Base-by-base conservation (phyloP, 1,284 basidiomycete species). In the Neolentinus lepideus region DNA sequence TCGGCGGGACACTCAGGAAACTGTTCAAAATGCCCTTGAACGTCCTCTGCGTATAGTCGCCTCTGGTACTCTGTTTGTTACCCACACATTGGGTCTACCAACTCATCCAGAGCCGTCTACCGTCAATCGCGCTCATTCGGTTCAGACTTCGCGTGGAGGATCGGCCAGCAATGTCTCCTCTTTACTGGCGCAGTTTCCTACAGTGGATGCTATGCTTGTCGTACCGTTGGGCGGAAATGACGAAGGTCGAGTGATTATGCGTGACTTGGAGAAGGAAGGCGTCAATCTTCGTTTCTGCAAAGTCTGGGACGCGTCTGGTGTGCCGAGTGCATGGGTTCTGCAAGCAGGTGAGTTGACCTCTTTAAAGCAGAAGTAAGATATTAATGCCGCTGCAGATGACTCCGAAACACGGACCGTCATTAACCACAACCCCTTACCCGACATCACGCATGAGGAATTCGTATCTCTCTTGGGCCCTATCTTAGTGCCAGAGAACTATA, bases 371-470 rank as follows among this genome's bases (percentile, higher is more conserved):
- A 31, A 43, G 38, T 43, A 43, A 8, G 16, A 6, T 4, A n/a
- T n/a, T 21, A 43, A n/a, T 43, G 38, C 38, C 6, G 16, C 35
- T 54, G 35, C 61, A 86, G 85, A 72, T 45, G 82, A 88, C 60
- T 76, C 76, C 47, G 77, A 80, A 64, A 70, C 77, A 6, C 78
- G 80, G 33, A 83, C 87, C 4, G 83, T 91, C 51, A 81, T 91
- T 62, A 90, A 92, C 68, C 88, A 92, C 67, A 92, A 91, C 63
- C 89, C 90, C 2, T 74, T 92, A 3, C 89, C 88, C 1, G 89
- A 92, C 61, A 81, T 91, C 58, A 85, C 87, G 0, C 89, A 91
- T 60, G 89, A 91, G 59, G 89, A 92, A 61, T 92, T 92, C 61
- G 81, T 92, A 31, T 79, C 84, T 2, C 71, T 89, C 33, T 74